Percentiles rank a stretch among this genome's conserved stretches.
phyloP scores from a whole-genome alignment of 1,284 basidiomycete species.

The Rhodotorula sp. region DNA sequence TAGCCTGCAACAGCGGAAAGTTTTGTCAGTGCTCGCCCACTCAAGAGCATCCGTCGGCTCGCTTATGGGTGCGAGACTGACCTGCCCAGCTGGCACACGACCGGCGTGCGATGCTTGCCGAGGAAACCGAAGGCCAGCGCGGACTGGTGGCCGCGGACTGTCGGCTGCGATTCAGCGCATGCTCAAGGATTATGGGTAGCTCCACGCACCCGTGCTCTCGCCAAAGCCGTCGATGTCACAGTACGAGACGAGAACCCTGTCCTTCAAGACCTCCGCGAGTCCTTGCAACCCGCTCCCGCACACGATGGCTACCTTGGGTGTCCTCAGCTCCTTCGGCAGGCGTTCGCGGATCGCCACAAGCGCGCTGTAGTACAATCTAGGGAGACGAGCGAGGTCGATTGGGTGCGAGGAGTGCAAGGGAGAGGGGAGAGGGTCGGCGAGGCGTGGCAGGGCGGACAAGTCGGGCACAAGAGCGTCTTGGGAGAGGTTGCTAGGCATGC shows the following conservation, averaged over 20 bases:
- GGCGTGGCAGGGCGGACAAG: constrained; percentile 15
- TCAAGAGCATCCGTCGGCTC: neutral
- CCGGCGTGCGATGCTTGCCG: constrained; percentile 32
- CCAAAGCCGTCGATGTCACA: constrained; percentile 41
- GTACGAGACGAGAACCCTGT: constrained; percentile 41
- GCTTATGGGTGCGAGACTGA: neutral
- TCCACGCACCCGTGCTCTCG: constrained; percentile 25
- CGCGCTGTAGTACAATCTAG: constrained; percentile 9
- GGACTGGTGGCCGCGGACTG: constrained; percentile 41
- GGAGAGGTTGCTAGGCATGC: neutral
- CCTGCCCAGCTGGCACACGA: constrained; percentile 43
- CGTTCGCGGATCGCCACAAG: constrained; percentile 16
- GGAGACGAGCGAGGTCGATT: constrained; percentile 4
- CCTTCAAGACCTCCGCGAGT: constrained; percentile 40
- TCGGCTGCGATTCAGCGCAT: too few relatives aligned
- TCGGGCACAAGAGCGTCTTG: neutral
- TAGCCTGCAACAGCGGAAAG: neutral
- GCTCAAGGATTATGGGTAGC: neutral
- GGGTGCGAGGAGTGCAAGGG: constrained; percentile 7
- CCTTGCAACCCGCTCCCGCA: constrained; percentile 42
- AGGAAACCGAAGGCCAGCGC: constrained; percentile 41
- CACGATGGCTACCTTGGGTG: constrained; percentile 41
- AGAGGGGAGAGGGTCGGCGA: constrained; percentile 20
- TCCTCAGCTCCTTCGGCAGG: constrained; percentile 19
- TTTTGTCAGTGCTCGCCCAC: neutral